Conservation (phyloP, 495 filamentous ascomycete species). For the Penicillium psychrofluorescens region DNA sequence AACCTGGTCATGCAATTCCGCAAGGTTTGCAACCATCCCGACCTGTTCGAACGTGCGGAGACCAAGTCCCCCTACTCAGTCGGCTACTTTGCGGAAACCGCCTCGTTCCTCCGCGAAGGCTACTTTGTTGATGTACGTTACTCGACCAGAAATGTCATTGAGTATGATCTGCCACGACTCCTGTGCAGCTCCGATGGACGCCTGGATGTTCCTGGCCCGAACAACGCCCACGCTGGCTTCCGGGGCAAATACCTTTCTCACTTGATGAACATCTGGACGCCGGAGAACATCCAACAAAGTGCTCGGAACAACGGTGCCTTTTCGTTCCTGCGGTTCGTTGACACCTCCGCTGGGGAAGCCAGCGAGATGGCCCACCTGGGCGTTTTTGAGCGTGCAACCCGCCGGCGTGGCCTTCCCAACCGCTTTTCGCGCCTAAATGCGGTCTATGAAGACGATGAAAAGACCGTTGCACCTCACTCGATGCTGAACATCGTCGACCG, state of each 20-base stretch:
- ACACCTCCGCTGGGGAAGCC: conserved; percentile 65
- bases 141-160: conserved; percentile 78
- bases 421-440: conserved; percentile 48
- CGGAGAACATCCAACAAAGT: conserved; percentile 64
- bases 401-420: conserved; percentile 37
- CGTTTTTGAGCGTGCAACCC: conserved; percentile 57
- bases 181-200: conserved; percentile 71
- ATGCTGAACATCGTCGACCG: conserved; percentile 74
- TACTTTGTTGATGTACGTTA: conserved; percentile 72
- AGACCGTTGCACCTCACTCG: conserved; percentile 60
- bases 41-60: conserved; percentile 92
- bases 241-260: conserved; percentile 63
- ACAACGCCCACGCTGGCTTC: conserved; percentile 72
- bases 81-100: conserved; percentile 84
- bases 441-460: conserved; percentile 53
- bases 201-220: conserved; percentile 65
- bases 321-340: conserved; percentile 84
- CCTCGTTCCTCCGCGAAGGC: conserved; percentile 88
- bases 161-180: conserved; percentile 73
- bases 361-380: conserved; percentile 57
- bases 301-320: conserved; percentile 56
- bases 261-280: conserved; percentile 82
- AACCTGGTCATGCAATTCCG: conserved; percentile 99
- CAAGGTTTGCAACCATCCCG: conserved; percentile 98
- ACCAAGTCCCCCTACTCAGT: conserved; percentile 78